Percentiles rank a stretch among this genome's conserved stretches.
Conservation (phyloP, 305 asterid genomes). For the Fraxinus sp. region DNA sequence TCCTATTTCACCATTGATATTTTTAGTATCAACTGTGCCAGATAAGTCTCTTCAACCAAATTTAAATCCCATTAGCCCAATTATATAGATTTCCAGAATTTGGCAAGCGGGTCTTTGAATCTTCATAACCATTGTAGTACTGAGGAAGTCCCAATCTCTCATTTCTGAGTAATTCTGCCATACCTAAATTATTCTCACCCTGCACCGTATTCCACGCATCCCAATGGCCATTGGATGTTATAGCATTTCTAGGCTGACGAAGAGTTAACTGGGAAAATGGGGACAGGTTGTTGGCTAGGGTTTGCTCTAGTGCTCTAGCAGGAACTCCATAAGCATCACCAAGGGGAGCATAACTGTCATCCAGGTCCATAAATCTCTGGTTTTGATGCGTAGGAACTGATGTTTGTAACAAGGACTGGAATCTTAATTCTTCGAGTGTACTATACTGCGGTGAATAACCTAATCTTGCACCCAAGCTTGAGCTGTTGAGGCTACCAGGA, state of each 20-base stretch:
- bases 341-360: slow-evolving; percentile 46
- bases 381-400: slow-evolving; percentile 66
- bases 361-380: slow-evolving; percentile 55
- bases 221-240: slow-evolving; percentile 74
- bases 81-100: slow-evolving; percentile 66
- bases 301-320: slow-evolving; percentile 65
- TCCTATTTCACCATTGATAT: slow-evolving; percentile 27
- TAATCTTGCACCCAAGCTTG: slow-evolving; percentile 54
- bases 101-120: slow-evolving; percentile 60
- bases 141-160: slow-evolving; percentile 71
- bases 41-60: slow-evolving; percentile 11
- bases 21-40: slow-evolving; percentile 22
- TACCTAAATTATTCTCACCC: slow-evolving; percentile 53
- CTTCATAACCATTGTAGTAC: slow-evolving; percentile 65
- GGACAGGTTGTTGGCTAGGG: slow-evolving; percentile 48
- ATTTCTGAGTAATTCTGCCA: slow-evolving; percentile 63
- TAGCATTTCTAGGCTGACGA: slow-evolving; percentile 59
- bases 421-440: slow-evolving; percentile 61
- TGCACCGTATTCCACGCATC: slow-evolving; percentile 70
- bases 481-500: slow-evolving; percentile 50
- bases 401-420: slow-evolving; percentile 64
- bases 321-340: slow-evolving; percentile 63
- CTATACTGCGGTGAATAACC: slow-evolving; percentile 54
- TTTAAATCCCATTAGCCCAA: slow-evolving; percentile 68
- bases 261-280: slow-evolving; percentile 54